Conservation (phyloP, 2,329 filamentous ascomycete species). For the Trichoderma simmonsii region DNA sequence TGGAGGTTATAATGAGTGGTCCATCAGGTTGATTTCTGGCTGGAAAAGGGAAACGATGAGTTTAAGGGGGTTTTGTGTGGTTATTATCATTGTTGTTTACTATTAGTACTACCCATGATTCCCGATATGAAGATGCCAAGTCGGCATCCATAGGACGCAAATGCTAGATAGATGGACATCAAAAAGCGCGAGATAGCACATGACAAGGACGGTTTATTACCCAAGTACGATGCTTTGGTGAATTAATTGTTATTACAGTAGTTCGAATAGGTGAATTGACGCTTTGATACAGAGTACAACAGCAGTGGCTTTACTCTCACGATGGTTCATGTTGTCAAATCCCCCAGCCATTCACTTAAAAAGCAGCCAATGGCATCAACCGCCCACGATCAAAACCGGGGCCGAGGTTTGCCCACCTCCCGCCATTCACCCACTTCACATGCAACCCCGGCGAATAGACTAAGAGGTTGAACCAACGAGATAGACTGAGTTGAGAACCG, state of each 20-base stretch:
- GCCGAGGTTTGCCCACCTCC: constrained; percentile 15
- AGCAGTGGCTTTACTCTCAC: background rate
- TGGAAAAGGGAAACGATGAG: background rate
- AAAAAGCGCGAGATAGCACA: background rate
- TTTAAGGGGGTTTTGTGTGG: background rate
- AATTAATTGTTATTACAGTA: background rate
- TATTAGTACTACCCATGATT: background rate
- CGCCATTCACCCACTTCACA: constrained; percentile 2
- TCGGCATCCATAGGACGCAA: background rate
- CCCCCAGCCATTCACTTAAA: constrained; percentile 1
- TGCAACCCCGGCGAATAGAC: background rate
- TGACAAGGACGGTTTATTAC: background rate
- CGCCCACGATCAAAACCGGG: background rate
- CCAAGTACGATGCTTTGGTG: background rate
- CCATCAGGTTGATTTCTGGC: background rate
- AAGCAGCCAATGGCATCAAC: constrained; percentile 1
- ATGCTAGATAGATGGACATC: background rate
- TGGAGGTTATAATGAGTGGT: constrained; percentile 2
- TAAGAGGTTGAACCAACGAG: background rate
- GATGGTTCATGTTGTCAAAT: background rate
- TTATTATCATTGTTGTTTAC: background rate
- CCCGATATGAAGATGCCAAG: background rate
- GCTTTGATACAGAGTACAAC: background rate
- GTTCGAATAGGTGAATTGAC: background rate
- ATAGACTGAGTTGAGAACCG: background rate